phyloP scores from a whole-genome alignment of 805 yeast genomes.

The Kuraishia molischiana region DNA sequence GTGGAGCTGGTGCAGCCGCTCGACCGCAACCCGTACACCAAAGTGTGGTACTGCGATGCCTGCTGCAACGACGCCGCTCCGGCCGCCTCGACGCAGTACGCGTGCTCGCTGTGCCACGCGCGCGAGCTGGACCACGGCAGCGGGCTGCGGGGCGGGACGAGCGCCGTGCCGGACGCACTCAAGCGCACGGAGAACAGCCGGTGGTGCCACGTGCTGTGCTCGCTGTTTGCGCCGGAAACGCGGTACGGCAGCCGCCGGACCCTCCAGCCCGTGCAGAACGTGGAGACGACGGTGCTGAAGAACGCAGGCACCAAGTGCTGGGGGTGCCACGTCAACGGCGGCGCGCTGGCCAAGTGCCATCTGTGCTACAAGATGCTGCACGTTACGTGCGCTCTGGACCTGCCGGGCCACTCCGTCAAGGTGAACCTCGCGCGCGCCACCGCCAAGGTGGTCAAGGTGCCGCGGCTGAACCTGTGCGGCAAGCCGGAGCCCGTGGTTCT shows the following conservation, averaged over 20 bases:
- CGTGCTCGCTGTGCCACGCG: conserved; percentile 58
- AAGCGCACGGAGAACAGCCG: conserved; percentile 56
- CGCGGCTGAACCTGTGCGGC: conserved; percentile 21
- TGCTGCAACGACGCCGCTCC: conserved; percentile 69
- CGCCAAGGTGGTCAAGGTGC: conserved; percentile 11
- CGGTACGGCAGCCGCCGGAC: conserved; percentile 28
- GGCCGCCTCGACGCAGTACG: conserved; percentile 39
- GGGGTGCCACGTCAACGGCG: conserved; percentile 35
- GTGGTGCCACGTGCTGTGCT: conserved; percentile 78
- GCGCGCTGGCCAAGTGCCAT: conserved; percentile 39
- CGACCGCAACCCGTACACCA: conserved; percentile 7
- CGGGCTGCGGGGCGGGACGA: conserved; percentile 28
- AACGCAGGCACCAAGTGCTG: conserved; percentile 29
- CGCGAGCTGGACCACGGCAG: conserved; percentile 39
- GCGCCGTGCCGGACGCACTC: conserved; percentile 49
- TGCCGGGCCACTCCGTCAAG: conserved; percentile 38
- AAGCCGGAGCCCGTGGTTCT: conserved; percentile 30
- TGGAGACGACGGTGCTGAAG: conserved; percentile 18
- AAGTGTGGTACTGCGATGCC: conserved; percentile 70
- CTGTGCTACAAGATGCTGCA: conserved; percentile 33
- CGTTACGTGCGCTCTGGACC: conserved; percentile 50
- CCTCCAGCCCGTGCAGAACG: conserved; percentile 39
- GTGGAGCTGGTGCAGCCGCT: conserved; percentile 10
- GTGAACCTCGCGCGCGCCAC: conserved; percentile 18
- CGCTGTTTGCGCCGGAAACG: conserved; percentile 40